Evolutionary conservation across 2,329 filamentous ascomycete genomes (phyloP), one percentile per base, ranked within the genome.

Genomic region (Basipetospora chlamydospora): DNA sequence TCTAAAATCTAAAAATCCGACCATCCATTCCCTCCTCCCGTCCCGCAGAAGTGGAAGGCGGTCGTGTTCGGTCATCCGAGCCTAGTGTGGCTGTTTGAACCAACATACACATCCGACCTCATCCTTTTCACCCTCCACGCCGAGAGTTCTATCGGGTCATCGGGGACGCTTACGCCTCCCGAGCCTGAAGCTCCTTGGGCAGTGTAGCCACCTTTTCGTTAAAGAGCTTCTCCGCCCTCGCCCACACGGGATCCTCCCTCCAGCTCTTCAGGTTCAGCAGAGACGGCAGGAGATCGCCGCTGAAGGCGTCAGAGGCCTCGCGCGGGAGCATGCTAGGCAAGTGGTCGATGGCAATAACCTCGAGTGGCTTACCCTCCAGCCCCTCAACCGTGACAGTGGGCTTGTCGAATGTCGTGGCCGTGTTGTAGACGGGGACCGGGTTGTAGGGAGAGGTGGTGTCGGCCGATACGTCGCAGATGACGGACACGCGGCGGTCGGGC

Each of bases 321-420:
- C 88, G 70, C 2, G 88, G 83, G 26, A 96, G 66, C 46, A 95
- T 70, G 37, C 76, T 80, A 4, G 85, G 84, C 36, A 92, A 67
- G 53, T 92, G 84, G 57, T 92, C 83, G 50, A 92, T 90, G 54
- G 76, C 80, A 58, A 95, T 93, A 47, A 95, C 82, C 33, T 72
- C 77, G 39, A 94, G 60, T 6, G 71, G 68, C 1, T 74, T 70
- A 37, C 63, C 61, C 38, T 63, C 53, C 57, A 66, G 49, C 67
- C 74, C 57, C 23, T 73, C 63, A 17, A 90, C 80, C 1, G 77
- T 70, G 0, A 93, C 77, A 1, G 85, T 94, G n/a, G 87, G 88
- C 53, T 82, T 76, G 53, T 77, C 73, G 53, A 95, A 95, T 16
- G 85, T 90, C 33, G 82, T 94, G 57, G 83, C 82, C 53, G 81